A percentile compares a stretch with the other conserved stretches of the same genome.
Conservation (phyloP, 1,139 yeast species). For the Scheffersomyces parashehatae region DNA sequence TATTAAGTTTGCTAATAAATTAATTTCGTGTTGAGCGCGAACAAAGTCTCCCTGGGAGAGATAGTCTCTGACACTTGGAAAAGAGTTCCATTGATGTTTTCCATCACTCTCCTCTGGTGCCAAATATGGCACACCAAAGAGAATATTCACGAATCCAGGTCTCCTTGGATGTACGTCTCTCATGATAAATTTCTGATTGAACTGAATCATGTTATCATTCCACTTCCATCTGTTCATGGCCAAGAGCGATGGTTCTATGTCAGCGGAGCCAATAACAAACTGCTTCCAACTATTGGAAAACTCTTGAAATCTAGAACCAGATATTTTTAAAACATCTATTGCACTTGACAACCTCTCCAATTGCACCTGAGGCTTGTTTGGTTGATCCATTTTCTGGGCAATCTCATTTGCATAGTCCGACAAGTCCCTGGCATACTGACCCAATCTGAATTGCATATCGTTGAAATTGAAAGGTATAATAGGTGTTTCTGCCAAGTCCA, state of each 20-base stretch:
- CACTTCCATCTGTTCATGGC: constrained; percentile 76
- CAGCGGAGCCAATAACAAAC: constrained; percentile 31
- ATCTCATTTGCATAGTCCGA: constrained; percentile 37
- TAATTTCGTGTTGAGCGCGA: constrained; percentile 58
- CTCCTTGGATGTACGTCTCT: constrained; percentile 50
- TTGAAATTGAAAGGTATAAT: constrained; percentile 68
- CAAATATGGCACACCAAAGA: constrained; percentile 70
- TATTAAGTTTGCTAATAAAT: constrained; percentile 42
- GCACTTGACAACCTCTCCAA: constrained; percentile 27
- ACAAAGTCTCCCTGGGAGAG: constrained; percentile 50
- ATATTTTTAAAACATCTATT: constrained; percentile 21
- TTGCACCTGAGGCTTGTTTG: constrained; percentile 20
- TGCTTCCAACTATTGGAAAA: constrained; percentile 61
- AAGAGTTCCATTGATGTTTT: constrained; percentile 59
- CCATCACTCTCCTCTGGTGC: constrained; percentile 42
- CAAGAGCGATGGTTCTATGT: constrained; percentile 67
- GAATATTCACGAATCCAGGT: constrained; percentile 65
- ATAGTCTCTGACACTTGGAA: constrained; percentile 75
- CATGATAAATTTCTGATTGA: constrained; percentile 54
- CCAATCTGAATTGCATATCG: constrained; percentile 48
- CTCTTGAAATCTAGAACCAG: constrained; percentile 29
- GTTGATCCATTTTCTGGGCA: constrained; percentile 17
- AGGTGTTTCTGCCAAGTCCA: constrained; percentile 71
- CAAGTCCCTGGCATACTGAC: constrained; percentile 49
- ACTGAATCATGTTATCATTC: constrained; percentile 64